A percentile compares a stretch with the other conserved stretches of the same genome.
These are phyloP conservation scores for Calonectria montana DNA, from an alignment of 2,329 filamentous ascomycete species.

Conservation along the genomic window DNA sequence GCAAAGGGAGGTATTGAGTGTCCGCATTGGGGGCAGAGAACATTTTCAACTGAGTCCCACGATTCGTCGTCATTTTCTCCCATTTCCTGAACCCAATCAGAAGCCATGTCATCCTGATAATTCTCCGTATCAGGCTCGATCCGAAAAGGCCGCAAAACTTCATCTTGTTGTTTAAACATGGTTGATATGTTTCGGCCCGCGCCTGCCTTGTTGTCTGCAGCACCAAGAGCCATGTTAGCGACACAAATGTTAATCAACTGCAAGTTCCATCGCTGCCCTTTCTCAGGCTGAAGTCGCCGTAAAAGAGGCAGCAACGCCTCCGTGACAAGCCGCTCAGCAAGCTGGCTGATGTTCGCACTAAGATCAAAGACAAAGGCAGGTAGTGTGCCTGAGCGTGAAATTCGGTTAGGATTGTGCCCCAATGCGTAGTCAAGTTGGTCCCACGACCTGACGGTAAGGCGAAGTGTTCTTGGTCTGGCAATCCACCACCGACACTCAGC, in stretches of 20 bases:
- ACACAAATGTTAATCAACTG: slow-evolving; percentile 89
- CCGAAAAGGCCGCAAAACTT: slow-evolving; percentile 74
- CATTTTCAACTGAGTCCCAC: slow-evolving; percentile 48
- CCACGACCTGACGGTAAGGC: slow-evolving; percentile 79
- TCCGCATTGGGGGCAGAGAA: slow-evolving; percentile 61
- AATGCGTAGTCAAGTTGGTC: slow-evolving; percentile 54
- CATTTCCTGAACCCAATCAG: slow-evolving; percentile 29
- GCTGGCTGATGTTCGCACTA: slow-evolving; percentile 64
- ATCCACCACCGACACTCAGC: slow-evolving; percentile 68
- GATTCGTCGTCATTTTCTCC: slow-evolving; percentile 36
- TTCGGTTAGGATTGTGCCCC: slow-evolving; percentile 72
- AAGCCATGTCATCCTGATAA: slow-evolving; percentile 44
- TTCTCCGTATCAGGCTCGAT: slow-evolving; percentile 52
- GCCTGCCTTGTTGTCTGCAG: slow-evolving; percentile 61
- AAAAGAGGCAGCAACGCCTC: slow-evolving; percentile 80
- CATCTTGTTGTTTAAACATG: slow-evolving; percentile 85
- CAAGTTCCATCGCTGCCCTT: slow-evolving; percentile 77
- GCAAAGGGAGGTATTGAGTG: slow-evolving; percentile 68
- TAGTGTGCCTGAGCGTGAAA: slow-evolving; percentile 79
- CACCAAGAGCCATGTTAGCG: slow-evolving; percentile 79
- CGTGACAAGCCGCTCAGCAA: slow-evolving; percentile 76
- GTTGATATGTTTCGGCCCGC: slow-evolving; percentile 80
- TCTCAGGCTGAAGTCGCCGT: slow-evolving; percentile 76
- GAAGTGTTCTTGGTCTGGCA: slow-evolving; percentile 83
- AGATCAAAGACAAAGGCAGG: slow-evolving; percentile 80